Evolutionary conservation across 257 asterid species (phyloP), one percentile per base, ranked within the genome.

Genomic region (Solanum phureja): DNA sequence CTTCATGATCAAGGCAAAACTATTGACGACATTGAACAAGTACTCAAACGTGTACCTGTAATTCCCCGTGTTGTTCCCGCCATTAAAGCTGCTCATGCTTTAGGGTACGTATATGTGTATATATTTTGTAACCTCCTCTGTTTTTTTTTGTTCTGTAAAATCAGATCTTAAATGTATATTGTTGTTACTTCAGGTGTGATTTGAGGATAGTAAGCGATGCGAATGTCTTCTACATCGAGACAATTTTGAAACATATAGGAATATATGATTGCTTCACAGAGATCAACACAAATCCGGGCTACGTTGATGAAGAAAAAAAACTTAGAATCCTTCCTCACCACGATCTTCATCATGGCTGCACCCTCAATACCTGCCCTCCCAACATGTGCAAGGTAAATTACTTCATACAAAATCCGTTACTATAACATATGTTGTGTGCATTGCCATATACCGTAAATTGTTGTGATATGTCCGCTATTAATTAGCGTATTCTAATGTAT

Each of bases 151-250:
- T 42, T 46, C 24, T 12, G 4, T 81, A 31, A 34, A 34, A 34
- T 34, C 35, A 34, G 35, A 34, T 34, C 35, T 34, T 34, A 34
- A 34, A 34, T 34, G 35, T 34, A 34, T 34, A 34, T 34, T 34
- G 35, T 34, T 34, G 37, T 35, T 35, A 35, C 7, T 56, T 38
- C 64, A 93, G 98, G 88, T 96, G 99, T 89, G 98, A 94, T 90
- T 86, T 96, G 94, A 96, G 96, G 91, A 89, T 96, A 9, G 92
- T 96, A 84, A 96, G 99, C 74, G 99, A 96, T 85, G 98, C 99
- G 44, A 96, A 96, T 86, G 7, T 87, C 38, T 91, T 96, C 85
- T 96, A 92, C 75, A 92, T 96, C 2, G 98, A 94, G 90, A 94
- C 98, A 1, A 94, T 95, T 9, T 68, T 96, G 72, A 93, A 94